Conservation (phyloP, 768 basidiomycete genomes). For the Trametes meyenii region DNA sequence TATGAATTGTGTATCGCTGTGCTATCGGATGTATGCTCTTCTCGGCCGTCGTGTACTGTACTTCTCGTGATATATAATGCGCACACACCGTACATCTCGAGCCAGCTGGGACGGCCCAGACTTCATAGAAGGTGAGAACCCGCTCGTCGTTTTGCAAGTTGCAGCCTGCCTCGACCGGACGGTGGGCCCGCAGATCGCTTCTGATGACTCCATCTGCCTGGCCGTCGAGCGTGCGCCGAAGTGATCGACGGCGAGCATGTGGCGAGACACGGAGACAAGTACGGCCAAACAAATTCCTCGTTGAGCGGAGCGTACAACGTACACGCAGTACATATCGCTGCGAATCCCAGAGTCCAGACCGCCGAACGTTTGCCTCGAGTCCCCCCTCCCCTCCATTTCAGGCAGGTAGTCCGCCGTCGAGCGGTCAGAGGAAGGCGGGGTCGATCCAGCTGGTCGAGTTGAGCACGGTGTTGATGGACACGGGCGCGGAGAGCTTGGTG, state of each 20-base stretch:
- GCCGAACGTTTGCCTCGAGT: no score
- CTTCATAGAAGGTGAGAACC: not conserved
- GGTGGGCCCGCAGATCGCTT: not conserved
- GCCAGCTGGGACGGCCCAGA: not conserved
- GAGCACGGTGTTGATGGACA: constrained; percentile 28
- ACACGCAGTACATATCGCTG: no score
- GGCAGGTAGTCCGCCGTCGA: not conserved
- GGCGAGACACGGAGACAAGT: not conserved
- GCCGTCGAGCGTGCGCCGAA: not conserved
- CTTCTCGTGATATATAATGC: constrained; percentile 6
- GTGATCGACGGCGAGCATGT: not conserved
- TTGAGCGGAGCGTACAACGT: no score
- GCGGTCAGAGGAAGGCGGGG: constrained; percentile 23
- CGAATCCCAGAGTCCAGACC: no score
- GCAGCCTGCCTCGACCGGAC: no score
- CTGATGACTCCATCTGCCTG: not conserved
- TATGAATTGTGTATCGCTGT: not conserved
- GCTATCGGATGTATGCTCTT: not conserved
- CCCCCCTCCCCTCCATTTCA: not conserved
- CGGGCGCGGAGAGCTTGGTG: constrained; percentile 28
- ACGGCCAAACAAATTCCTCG: no score
- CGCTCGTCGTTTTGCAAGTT: no score
- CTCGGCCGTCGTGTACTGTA: constrained; percentile 1
- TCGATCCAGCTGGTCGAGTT: constrained; percentile 28
- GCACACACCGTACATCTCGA: not conserved